These are phyloP conservation scores for Eucalyptus sp. DNA, from an alignment of 345 rosid species.

Conservation along the genomic window DNA sequence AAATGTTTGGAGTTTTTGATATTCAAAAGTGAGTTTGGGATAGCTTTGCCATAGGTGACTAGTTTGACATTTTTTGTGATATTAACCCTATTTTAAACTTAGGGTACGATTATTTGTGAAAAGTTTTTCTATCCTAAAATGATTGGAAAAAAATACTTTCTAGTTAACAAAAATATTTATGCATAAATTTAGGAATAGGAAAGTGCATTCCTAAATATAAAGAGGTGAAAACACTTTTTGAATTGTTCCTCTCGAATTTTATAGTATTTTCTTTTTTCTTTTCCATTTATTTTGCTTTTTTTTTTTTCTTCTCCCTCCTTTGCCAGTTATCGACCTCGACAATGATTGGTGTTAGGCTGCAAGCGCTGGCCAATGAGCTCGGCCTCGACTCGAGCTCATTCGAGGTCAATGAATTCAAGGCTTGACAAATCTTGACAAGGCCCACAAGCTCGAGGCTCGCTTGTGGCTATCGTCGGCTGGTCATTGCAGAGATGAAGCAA, in stretches of 20 bases:
- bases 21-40: accelerated
- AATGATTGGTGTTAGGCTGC: too few species aligned
- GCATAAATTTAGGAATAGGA: too few species aligned
- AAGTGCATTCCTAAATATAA: too few species aligned
- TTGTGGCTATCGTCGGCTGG: accelerated
- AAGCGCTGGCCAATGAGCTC: accelerated
- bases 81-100: too few species aligned
- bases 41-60: accelerated
- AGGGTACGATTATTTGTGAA: accelerated
- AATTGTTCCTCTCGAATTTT: too few species aligned
- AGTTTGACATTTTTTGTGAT: accelerated
- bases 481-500: accelerated
- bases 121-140: accelerated
- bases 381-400: accelerated
- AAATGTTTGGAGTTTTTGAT: neutral
- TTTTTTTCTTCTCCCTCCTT: accelerated
- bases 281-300: too few species aligned
- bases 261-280: too few species aligned
- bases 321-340: accelerated
- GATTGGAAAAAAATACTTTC: accelerated
- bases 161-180: accelerated
- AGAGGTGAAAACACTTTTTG: too few species aligned
- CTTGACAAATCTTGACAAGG: accelerated
- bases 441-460: accelerated
- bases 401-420: accelerated